Evolutionary conservation across 805 yeast genomes (phyloP), one percentile per base, ranked within the genome.

Genomic region (Brettanomyces nanus): DNA sequence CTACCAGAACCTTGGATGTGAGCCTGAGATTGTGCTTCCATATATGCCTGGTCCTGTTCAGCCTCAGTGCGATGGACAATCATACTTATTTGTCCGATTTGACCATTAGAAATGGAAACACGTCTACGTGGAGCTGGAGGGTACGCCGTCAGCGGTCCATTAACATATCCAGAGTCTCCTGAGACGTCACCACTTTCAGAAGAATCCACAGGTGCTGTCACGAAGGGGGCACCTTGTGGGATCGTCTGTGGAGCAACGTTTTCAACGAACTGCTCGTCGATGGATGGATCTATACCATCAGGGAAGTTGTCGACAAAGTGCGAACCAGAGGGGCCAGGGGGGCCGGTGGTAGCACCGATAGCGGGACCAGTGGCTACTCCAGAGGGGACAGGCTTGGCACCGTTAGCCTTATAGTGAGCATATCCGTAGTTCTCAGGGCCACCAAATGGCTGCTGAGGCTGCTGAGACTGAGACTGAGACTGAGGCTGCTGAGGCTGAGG

Each of bases 51-150:
- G 10, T 23, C 26, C 26, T 23, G 26, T 23, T 31, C 35, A n/a
- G 26, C 31, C 9, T 28, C 33, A 18, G 17, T 39, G n/a, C 49
- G 52, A 38, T 49, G 58, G 19, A 44, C 55, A 51, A 58, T 50
- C 54, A 51, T 53, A 37, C 56, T 51, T 26, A 83, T 71, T 52
- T 83, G 94, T 34, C 87, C 84, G 46, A 83, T 83, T 52, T 83
- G 94, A 51, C 94, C 94, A 59, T 83, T 83, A 9, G 90, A 80
- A 37, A 83, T 83, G 31, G 92, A 82, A 3, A 83, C 77, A 53
- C 94, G 69, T 54, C 92, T 66, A 52, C 80, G 64, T 26, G 56
- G 46, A 11, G 55, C 49, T 3, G 37, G 31, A 3, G 26, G 34
- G 26, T 31, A 31, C n/a, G 26, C n/a, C 7, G 30, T 10, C 7